Conservation (phyloP, 2,329 filamentous ascomycete genomes). For the Cladosporium oxysporum region DNA sequence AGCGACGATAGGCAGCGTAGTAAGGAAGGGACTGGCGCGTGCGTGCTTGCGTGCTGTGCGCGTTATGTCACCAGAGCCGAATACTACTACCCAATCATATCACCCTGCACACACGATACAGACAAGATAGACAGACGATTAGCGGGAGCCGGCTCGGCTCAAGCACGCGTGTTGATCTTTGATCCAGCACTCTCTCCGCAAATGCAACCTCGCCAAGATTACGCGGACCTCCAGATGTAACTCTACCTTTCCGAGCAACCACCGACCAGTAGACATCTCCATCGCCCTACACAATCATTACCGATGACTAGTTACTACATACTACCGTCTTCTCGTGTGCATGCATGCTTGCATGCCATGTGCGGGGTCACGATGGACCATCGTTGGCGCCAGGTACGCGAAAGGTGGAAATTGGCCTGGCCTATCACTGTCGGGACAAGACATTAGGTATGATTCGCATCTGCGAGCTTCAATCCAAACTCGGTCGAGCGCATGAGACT, state of each 20-base stretch:
- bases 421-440: neutral
- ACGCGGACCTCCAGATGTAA: neutral
- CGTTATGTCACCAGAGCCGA: slow-evolving; percentile 5
- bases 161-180: neutral
- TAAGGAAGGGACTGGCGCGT: neutral
- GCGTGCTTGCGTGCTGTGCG: neutral
- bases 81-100: neutral
- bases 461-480: neutral
- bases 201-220: slow-evolving; percentile 10
- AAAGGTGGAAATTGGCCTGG: neutral
- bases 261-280: neutral
- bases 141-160: neutral
- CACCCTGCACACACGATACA: neutral
- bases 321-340: neutral
- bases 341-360: neutral
- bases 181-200: neutral
- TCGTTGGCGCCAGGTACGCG: neutral
- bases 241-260: neutral
- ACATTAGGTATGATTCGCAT: neutral
- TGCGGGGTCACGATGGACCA: neutral
- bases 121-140: neutral
- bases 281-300: neutral
- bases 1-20: slow-evolving; percentile 1
- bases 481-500: neutral
- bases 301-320: neutral